Evolutionary conservation across 768 basidiomycete genomes (phyloP).

Genomic region (Mycena galopus): DNA sequence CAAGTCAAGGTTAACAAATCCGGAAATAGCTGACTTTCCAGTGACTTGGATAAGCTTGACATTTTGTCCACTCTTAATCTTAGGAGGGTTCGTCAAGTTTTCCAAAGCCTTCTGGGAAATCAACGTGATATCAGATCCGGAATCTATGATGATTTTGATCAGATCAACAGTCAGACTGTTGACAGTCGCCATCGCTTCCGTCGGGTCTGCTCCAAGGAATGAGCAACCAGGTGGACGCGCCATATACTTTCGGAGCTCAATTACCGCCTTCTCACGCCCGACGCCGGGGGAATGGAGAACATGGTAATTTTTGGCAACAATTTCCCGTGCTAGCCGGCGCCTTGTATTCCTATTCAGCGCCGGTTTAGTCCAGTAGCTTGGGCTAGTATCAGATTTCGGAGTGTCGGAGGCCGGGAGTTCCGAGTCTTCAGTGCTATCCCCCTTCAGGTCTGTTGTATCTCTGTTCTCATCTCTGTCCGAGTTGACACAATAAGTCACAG

Average conservation of each 20-base stretch:
- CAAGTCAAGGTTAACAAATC: slow-evolving; percentile 46
- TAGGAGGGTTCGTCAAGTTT: background rate
- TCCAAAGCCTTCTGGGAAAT: slow-evolving; percentile 16
- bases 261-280: background rate
- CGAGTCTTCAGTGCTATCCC: too few species aligned
- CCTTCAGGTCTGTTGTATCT: too few species aligned
- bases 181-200: background rate
- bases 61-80: slow-evolving; percentile 33
- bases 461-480: too few species aligned
- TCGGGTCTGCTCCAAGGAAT: background rate
- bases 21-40: slow-evolving; percentile 40
- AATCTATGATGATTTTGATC: background rate
- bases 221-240: background rate
- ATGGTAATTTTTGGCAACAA: background rate
- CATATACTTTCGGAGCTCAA: slow-evolving; percentile 11
- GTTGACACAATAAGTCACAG: too few species aligned
- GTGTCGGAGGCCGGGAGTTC: too few species aligned
- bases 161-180: background rate
- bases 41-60: background rate
- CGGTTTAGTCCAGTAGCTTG: background rate
- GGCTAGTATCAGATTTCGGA: too few species aligned
- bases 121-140: slow-evolving; percentile 50
- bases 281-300: background rate
- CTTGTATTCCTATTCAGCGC: background rate
- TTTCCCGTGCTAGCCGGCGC: background rate